Base-by-base conservation (phyloP, 2,329 filamentous ascomycete species). In the Elsinoe ampelina region DNA sequence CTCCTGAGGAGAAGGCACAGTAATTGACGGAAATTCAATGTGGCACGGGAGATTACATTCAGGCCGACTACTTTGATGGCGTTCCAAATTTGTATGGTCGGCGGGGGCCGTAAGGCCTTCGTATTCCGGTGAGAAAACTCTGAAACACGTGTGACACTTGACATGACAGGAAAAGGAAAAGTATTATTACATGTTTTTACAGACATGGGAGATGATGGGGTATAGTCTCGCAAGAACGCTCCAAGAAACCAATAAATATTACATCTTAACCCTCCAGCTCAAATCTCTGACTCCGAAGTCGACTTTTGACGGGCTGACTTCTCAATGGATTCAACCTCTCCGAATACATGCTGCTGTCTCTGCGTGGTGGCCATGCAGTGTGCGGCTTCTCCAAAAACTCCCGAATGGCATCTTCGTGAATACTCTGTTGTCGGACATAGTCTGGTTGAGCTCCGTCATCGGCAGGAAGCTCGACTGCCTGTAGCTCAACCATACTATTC, bases 381-480 rank as follows among this genome's bases (percentile, higher is more conserved):
- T n/a, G 32, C 2, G 48, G 48, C 48, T 52, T 52, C 13, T 52
- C 48, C 34, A 52, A n/a, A 12, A 52, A 52, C 34, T 52, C 48
- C n/a, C 48, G 48, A 34, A 52, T 52, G 2, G 48, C 48, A 39
- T 52, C 48, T 35, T 52, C 48, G 48, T 52, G 48, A 15, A 52
- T 52, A 26, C 48, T 52, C 34, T 52, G 48, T 13, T 52, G 48
- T 22, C 48, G 48, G 12, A 52, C 35, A 20, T 52, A 52, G 19
- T 52, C 48, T 39, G 48, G 48, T 11, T 26, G 17, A 22, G 48
- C 48, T 26, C 32, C 17, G 15, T 52, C 48, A 34, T 52, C 48
- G 13, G 48, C 48, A 2, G 48, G 48, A 15, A 52, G 48, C 34
- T 52, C 48, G 11, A 35, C 48, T 13, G 32, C 48, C n/a, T 52